phyloP scores from a whole-genome alignment of 2,329 filamentous ascomycete species.

The Neopestalotiopsis sp. region DNA sequence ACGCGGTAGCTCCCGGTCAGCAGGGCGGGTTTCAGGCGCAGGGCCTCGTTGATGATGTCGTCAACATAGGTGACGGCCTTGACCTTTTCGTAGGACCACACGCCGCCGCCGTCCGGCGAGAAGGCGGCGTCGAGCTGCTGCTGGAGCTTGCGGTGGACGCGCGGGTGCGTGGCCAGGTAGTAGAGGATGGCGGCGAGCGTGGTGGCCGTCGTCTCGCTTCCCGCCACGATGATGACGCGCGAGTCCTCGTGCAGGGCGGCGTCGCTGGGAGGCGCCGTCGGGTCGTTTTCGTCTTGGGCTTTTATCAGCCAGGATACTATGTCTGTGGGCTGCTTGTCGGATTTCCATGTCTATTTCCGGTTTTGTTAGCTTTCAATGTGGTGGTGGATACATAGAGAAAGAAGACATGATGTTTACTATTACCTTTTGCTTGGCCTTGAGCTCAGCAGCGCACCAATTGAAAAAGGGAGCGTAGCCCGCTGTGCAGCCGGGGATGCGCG shows the following conservation, averaged over 20 bases:
- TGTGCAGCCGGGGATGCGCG: constrained; percentile 5
- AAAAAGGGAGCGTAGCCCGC: neutral
- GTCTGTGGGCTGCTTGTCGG: constrained; percentile 6
- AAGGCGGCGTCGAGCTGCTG: constrained; percentile 20
- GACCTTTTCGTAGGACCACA: constrained; percentile 38
- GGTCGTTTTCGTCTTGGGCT: constrained; percentile 6
- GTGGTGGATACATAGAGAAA: no score
- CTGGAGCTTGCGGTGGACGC: constrained; percentile 22
- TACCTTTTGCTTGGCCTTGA: neutral
- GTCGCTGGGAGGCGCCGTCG: neutral
- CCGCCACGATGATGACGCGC: constrained; percentile 23
- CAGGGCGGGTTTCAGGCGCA: constrained; percentile 46
- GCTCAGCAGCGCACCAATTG: constrained; percentile 9
- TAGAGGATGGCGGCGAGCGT: constrained; percentile 29
- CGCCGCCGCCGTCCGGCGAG: no score
- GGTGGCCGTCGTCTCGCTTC: constrained; percentile 25
- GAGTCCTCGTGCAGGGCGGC: constrained; percentile 19
- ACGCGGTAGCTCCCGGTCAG: constrained; percentile 39
- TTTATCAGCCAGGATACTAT: constrained; percentile 16
- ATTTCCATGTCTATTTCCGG: neutral
- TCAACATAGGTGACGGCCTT: constrained; percentile 36
- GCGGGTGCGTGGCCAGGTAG: constrained; percentile 10
- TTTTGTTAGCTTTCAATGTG: neutral
- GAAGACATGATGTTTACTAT: no score
- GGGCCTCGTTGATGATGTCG: constrained; percentile 46